Percentiles rank a stretch among this genome's conserved stretches.
These are phyloP conservation scores for Diplodia seriata DNA, from an alignment of 2,329 filamentous ascomycete genomes.

Conservation along the genomic window DNA sequence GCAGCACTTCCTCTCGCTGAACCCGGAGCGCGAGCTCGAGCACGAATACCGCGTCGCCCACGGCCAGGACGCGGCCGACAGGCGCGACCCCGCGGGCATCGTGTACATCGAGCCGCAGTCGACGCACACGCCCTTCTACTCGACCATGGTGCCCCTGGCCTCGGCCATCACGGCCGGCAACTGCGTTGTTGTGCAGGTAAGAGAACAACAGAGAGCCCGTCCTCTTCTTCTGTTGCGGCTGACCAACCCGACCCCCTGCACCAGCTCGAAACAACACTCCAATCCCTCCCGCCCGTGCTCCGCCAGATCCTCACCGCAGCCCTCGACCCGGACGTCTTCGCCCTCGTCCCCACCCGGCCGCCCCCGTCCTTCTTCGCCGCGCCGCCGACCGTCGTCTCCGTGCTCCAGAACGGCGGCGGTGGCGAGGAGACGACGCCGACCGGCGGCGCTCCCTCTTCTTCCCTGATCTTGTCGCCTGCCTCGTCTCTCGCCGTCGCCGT, in stretches of 20 bases:
- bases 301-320: slow-evolving; percentile 49
- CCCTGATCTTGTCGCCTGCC: slow-evolving; percentile 49
- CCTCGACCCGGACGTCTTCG: slow-evolving; percentile 59
- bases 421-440: neutral
- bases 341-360: slow-evolving; percentile 48
- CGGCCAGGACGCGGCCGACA: slow-evolving; percentile 47
- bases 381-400: slow-evolving; percentile 38
- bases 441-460: slow-evolving; percentile 36
- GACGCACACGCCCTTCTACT: slow-evolving; percentile 58
- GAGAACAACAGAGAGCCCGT: slow-evolving; percentile 19
- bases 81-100: slow-evolving; percentile 50
- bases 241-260: neutral
- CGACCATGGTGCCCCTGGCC: slow-evolving; percentile 52
- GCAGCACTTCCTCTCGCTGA: slow-evolving; percentile 50
- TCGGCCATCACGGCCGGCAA: slow-evolving; percentile 60
- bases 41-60: slow-evolving; percentile 54
- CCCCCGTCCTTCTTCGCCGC: slow-evolving; percentile 38
- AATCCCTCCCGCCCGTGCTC: slow-evolving; percentile 46
- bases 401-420: slow-evolving; percentile 44
- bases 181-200: slow-evolving; percentile 58
- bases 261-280: slow-evolving; percentile 52
- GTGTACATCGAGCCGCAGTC: slow-evolving; percentile 57
- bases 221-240: neutral
- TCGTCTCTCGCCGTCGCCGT: slow-evolving; percentile 58
- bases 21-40: slow-evolving; percentile 48